A percentile compares a stretch with the other conserved stretches of the same genome.
Evolutionary conservation across 306 rosid species (phyloP).

Genomic region (Prunus armeniaca): DNA sequence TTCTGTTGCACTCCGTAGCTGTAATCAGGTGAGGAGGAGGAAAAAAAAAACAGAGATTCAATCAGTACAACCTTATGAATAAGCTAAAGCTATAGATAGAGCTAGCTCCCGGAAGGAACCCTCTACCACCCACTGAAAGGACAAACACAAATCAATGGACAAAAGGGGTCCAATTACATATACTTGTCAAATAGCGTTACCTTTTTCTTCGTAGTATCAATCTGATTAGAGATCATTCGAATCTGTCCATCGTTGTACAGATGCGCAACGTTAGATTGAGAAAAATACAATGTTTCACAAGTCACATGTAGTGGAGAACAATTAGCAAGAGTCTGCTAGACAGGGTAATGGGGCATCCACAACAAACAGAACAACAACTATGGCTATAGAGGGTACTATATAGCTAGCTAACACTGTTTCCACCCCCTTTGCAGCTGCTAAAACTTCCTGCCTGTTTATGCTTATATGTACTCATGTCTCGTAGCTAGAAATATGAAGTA

Average conservation of each 20-base stretch:
- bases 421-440: background rate
- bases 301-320: too few species aligned
- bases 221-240: constrained; percentile 47
- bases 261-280: background rate
- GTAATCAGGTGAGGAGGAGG: background rate
- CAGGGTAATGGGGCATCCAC: too few species aligned
- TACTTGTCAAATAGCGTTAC: constrained; percentile 22
- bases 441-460: background rate
- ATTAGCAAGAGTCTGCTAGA: too few species aligned
- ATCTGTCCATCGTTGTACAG: constrained; percentile 32
- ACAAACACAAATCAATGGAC: background rate
- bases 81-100: background rate
- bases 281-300: background rate
- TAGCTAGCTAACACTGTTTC: background rate
- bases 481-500: background rate
- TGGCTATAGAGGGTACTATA: background rate
- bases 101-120: background rate
- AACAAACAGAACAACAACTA: too few species aligned
- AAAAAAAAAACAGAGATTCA: background rate
- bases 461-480: too few species aligned
- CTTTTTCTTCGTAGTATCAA: constrained; percentile 60
- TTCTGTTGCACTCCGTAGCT: background rate
- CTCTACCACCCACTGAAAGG: background rate
- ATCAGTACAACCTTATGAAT: background rate
- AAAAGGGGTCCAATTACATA: background rate